phyloP scores from a whole-genome alignment of 1,284 basidiomycete genomes.

The Stygiomarasmius scandens region DNA sequence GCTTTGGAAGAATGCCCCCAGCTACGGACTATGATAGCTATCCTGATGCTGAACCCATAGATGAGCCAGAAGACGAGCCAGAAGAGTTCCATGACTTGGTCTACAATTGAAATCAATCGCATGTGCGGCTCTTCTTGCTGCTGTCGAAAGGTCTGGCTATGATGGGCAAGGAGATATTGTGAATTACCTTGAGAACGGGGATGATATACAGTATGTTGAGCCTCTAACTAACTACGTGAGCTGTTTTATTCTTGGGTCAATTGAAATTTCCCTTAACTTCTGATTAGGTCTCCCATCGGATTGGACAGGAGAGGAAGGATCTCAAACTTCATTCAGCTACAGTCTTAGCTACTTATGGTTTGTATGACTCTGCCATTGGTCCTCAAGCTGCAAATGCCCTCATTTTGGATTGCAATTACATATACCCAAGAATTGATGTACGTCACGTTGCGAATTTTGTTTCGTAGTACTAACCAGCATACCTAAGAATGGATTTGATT shows the following conservation, averaged over 20 bases:
- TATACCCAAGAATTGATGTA: background rate
- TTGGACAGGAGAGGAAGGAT: constrained; percentile 1
- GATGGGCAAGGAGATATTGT: background rate
- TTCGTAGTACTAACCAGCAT: background rate
- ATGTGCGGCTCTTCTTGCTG: background rate
- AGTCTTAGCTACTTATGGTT: background rate
- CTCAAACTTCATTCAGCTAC: constrained; percentile 1
- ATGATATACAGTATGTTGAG: background rate
- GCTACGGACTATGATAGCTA: no score
- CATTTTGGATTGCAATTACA: background rate
- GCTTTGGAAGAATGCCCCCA: no score
- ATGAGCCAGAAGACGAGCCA: background rate
- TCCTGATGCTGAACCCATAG: no score
- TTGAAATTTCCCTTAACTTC: background rate
- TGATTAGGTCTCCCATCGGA: background rate
- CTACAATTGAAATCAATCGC: background rate
- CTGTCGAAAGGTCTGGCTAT: background rate
- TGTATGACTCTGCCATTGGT: background rate
- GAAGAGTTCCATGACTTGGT: background rate
- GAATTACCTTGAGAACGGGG: background rate
- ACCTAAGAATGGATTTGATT: background rate
- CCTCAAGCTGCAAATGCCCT: background rate
- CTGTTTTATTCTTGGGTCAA: background rate
- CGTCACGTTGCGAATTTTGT: background rate
- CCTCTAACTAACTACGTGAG: background rate